A percentile compares a stretch with the other conserved stretches of the same genome.
Evolutionary conservation across 345 rosid species (phyloP).

Genomic region (Eucalyptus lansdowneana): DNA sequence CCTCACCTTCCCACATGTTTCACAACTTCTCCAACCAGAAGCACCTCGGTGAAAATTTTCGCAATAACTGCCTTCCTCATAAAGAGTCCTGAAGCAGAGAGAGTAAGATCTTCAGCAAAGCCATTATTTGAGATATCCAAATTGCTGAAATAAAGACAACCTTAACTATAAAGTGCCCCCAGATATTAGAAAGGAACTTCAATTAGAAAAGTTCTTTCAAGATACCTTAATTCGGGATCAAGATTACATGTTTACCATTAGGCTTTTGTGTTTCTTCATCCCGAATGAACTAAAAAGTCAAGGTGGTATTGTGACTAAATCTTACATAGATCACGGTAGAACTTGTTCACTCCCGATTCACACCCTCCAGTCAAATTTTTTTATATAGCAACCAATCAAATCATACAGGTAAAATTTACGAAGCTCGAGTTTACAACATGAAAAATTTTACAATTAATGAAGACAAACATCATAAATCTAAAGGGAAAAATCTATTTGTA

Average conservation of each 20-base stretch:
- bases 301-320: not conserved
- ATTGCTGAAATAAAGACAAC: not conserved
- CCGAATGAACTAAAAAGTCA: not conserved
- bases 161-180: not conserved
- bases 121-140: not conserved
- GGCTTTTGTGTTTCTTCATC: not conserved
- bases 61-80: slow-evolving; percentile 78
- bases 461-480: not conserved
- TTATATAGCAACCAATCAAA: not conserved
- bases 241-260: not conserved
- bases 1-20: slow-evolving; percentile 83
- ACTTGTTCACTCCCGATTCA: not conserved
- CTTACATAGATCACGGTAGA: not conserved
- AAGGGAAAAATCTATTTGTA: not conserved
- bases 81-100: slow-evolving; percentile 35
- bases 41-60: slow-evolving; percentile 55
- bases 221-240: not conserved
- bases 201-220: not conserved
- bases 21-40: slow-evolving; percentile 90
- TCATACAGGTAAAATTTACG: not conserved
- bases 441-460: not conserved
- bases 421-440: not conserved
- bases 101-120: not conserved
- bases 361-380: not conserved
- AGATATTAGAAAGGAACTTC: not conserved